These are phyloP conservation scores for Podospora bellae-mahoneyi DNA, from an alignment of 495 filamentous ascomycete species.

Conservation along the genomic window DNA sequence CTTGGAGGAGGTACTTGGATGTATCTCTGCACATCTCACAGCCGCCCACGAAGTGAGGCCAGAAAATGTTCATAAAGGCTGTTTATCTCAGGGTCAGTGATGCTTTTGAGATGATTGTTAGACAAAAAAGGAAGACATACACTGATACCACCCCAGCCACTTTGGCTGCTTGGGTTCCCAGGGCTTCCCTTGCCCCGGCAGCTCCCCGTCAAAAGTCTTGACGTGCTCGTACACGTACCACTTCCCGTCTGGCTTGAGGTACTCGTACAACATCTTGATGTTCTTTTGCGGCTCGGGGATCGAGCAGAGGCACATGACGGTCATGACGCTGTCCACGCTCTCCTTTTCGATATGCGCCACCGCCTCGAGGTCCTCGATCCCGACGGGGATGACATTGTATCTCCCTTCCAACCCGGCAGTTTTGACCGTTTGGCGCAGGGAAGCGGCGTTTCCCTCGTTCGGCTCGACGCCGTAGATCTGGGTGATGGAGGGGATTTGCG, in stretches of 20 bases:
- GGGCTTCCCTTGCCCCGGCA: conserved; percentile 14
- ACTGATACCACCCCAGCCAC: conserved; percentile 48
- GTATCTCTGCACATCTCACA: conserved; percentile 59
- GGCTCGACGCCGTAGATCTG: conserved; percentile 69
- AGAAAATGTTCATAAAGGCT: conserved; percentile 45
- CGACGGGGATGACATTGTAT: conserved; percentile 63
- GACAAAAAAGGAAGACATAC: conserved; percentile 38
- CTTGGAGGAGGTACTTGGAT: conserved; percentile 42
- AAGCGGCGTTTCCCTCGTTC: conserved; percentile 52
- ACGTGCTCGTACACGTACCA: conserved; percentile 76
- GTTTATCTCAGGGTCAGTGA: background rate
- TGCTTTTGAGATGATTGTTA: background rate
- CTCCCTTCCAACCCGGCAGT: conserved; percentile 52
- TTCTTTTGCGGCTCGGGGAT: conserved; percentile 61
- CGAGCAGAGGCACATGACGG: conserved; percentile 68
- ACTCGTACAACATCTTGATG: conserved; percentile 55
- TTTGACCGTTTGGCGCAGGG: conserved; percentile 45
- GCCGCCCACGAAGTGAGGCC: conserved; percentile 56
- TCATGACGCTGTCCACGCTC: conserved; percentile 65
- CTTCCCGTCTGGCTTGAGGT: conserved; percentile 63
- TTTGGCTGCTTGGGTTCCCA: conserved; percentile 33
- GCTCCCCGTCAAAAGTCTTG: conserved; percentile 21
- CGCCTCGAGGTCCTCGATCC: conserved; percentile 53
- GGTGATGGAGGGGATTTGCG: conserved; percentile 33
- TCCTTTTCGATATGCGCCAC: conserved; percentile 46